Conservation (phyloP, 2,329 filamentous ascomycete genomes). For the Aspergillus hortae region DNA sequence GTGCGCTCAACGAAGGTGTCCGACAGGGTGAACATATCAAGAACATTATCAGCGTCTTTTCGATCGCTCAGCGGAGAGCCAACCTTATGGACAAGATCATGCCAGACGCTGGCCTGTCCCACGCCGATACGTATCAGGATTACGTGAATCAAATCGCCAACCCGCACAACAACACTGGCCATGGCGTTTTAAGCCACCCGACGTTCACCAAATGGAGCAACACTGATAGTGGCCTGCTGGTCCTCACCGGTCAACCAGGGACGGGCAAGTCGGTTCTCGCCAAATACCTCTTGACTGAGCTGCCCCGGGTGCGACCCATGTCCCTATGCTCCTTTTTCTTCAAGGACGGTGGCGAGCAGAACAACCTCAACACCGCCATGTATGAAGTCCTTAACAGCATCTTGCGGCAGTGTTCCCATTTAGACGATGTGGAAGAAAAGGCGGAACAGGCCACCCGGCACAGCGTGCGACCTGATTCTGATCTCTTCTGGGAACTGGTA, state of each 20-base stretch:
- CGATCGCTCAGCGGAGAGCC: neutral
- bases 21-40: neutral
- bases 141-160: slow-evolving; percentile 1
- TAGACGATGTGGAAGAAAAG: slow-evolving; percentile 1
- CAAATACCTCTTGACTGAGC: neutral
- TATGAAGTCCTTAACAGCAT: neutral
- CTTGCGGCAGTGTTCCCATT: neutral
- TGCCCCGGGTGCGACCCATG: neutral
- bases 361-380: neutral
- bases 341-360: neutral
- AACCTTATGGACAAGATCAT: slow-evolving; percentile 1
- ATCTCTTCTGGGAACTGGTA: neutral
- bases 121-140: neutral
- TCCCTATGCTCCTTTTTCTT: slow-evolving; percentile 1
- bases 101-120: neutral
- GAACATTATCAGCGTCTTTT: slow-evolving; percentile 1
- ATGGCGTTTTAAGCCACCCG: neutral
- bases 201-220: neutral
- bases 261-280: slow-evolving; percentile 1
- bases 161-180: neutral
- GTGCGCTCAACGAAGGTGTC: neutral
- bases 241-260: neutral
- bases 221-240: neutral
- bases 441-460: neutral
- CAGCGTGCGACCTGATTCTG: neutral